Percentiles rank a stretch among this genome's conserved stretches.
Conservation (phyloP, 805 yeast genomes). For the Ogataea paraovalis region DNA sequence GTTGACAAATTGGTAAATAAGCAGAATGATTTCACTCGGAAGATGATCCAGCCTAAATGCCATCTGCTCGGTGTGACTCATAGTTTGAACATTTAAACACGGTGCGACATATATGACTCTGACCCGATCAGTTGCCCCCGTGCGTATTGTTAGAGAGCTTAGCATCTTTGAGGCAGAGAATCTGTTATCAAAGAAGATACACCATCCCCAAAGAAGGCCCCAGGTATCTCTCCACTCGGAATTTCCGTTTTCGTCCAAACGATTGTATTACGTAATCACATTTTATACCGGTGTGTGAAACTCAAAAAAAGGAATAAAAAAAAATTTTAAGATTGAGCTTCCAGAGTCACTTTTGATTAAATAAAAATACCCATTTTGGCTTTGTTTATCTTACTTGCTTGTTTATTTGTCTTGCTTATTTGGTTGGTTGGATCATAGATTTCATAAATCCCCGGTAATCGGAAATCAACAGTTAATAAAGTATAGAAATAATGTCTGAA, state of each 20-base stretch:
- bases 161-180: too few species aligned
- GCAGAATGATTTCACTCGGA: background rate
- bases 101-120: too few species aligned
- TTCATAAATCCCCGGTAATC: background rate
- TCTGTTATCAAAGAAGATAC: too few species aligned
- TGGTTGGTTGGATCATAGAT: background rate
- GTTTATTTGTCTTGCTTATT: background rate
- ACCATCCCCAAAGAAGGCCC: too few species aligned
- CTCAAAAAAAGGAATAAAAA: background rate
- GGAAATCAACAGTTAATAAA: background rate
- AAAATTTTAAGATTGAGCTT: background rate
- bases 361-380: background rate
- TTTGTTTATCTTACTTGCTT: background rate
- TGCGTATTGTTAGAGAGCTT: too few species aligned
- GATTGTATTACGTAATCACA: background rate
- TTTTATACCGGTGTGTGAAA: too few species aligned
- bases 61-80: background rate
- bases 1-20: background rate
- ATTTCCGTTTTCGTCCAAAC: too few species aligned
- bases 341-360: background rate
- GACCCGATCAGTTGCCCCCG: too few species aligned
- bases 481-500: slow-evolving; percentile 7
- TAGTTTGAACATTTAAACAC: background rate
- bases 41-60: background rate
- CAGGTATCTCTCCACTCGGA: too few species aligned